Evolutionary conservation across 495 filamentous ascomycete species (phyloP).

Genomic region (Penicillium verhagenii): DNA sequence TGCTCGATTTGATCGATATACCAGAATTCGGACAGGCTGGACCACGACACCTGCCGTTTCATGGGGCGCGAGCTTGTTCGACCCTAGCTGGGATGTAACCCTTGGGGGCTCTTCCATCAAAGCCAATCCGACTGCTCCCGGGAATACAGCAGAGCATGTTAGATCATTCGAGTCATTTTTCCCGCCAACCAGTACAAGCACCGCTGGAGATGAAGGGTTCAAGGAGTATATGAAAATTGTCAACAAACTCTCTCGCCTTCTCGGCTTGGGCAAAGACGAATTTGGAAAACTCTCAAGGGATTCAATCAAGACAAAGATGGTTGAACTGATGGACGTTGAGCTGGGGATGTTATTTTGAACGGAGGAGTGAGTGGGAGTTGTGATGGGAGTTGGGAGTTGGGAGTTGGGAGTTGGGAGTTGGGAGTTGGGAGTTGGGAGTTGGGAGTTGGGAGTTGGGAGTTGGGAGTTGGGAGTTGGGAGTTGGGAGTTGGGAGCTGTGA

Average conservation of each 20-base stretch:
- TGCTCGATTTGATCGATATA: constrained; percentile 54
- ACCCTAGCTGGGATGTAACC: constrained; percentile 48
- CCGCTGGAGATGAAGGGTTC: constrained; percentile 22
- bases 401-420: too few species aligned
- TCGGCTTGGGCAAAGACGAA: constrained; percentile 14
- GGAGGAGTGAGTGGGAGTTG: neutral
- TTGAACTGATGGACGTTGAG: constrained; percentile 25
- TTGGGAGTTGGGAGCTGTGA: too few species aligned
- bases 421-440: too few species aligned
- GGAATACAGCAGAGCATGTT: constrained; percentile 28
- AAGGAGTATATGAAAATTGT: constrained; percentile 37
- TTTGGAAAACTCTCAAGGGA: neutral
- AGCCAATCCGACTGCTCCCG: neutral
- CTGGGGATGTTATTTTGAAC: constrained; percentile 35
- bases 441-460: too few species aligned
- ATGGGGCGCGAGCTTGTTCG: constrained; percentile 51
- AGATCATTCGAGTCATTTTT: constrained; percentile 48
- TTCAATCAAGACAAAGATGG: constrained; percentile 1
- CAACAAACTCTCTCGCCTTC: constrained; percentile 25
- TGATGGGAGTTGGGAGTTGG: too few species aligned
- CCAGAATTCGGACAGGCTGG: constrained; percentile 8
- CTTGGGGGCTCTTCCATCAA: neutral
- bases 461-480: too few species aligned
- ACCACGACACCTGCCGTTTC: constrained; percentile 9
- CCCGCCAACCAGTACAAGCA: constrained; percentile 14